Percentiles rank a stretch among this genome's conserved stretches.
These are phyloP conservation scores for Macrophomina phaseolina DNA, from an alignment of 2,329 filamentous ascomycete genomes.

Conservation along the genomic window DNA sequence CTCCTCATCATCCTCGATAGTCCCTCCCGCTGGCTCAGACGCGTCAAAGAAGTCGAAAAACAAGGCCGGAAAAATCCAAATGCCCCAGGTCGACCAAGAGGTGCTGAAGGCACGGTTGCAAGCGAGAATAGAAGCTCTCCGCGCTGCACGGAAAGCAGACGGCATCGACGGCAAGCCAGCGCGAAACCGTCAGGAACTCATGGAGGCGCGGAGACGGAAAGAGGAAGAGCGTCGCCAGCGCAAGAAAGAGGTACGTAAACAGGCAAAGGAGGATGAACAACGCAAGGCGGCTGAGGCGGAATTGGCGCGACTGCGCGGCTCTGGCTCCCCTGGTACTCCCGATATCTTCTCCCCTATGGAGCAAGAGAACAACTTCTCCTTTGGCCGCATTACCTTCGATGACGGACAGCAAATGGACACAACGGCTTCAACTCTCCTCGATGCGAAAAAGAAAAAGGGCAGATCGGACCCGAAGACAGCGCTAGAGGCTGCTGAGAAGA, in stretches of 20 bases:
- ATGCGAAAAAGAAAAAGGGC: conserved; percentile 77
- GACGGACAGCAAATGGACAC: conserved; percentile 83
- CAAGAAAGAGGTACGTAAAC: conserved; percentile 81
- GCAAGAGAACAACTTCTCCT: conserved; percentile 75
- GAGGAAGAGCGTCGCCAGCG: conserved; percentile 84
- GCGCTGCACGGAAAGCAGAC: conserved; percentile 85
- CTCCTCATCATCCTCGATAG: conserved; percentile 55
- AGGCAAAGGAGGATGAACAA: conserved; percentile 82
- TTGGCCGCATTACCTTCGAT: conserved; percentile 87
- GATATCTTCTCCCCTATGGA: conserved; percentile 57
- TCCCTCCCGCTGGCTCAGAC: conserved; percentile 38
- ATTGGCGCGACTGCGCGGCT: conserved; percentile 62
- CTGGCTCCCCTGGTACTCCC: conserved; percentile 58
- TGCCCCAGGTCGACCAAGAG: conserved; percentile 70
- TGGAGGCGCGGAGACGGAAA: conserved; percentile 86
- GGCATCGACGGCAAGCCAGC: conserved; percentile 81
- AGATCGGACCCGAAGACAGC: conserved; percentile 85
- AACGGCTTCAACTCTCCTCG: conserved; percentile 66
- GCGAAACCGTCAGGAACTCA: conserved; percentile 85
- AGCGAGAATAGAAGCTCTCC: conserved; percentile 82
- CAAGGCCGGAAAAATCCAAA: conserved; percentile 39
- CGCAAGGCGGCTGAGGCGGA: conserved; percentile 62
- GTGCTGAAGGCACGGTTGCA: conserved; percentile 79
- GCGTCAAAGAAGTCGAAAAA: conserved; percentile 38
- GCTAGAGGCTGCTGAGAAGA: conserved; percentile 83